Percentiles rank a stretch among this genome's conserved stretches.
Evolutionary conservation across 192 early-diverging fungal genomes (phyloP).

Genomic region (Irineochytrium annulatum): DNA sequence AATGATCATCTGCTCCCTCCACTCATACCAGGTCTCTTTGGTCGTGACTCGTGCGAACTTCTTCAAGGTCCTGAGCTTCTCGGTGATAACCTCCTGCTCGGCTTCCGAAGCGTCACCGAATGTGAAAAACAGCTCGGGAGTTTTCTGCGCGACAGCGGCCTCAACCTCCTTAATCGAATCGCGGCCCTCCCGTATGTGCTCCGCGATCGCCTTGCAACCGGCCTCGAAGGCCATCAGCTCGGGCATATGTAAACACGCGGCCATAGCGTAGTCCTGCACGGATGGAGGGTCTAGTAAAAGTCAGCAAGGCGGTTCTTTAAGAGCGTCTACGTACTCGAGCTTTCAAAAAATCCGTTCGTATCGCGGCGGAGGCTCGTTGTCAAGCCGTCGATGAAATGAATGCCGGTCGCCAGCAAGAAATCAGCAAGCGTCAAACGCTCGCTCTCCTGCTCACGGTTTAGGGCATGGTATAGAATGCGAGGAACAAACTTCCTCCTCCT

Average conservation of each 20-base stretch:
- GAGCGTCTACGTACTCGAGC: neutral
- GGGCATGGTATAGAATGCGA: too few species aligned
- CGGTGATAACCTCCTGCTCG: constrained; percentile 12
- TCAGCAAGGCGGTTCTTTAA: neutral
- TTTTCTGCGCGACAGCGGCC: constrained; percentile 9
- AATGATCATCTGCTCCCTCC: constrained; percentile 24
- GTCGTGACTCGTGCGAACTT: constrained; percentile 23
- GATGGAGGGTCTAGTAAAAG: neutral
- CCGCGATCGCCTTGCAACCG: constrained; percentile 26
- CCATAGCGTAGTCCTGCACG: constrained; percentile 24
- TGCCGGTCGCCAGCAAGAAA: constrained; percentile 31
- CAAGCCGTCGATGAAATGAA: constrained; percentile 31
- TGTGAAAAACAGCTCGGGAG: constrained; percentile 30
- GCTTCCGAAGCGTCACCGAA: constrained; percentile 10
- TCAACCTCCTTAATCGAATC: constrained; percentile 18
- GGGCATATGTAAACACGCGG: constrained; percentile 29
- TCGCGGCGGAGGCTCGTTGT: constrained; percentile 30
- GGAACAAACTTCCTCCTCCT: too few species aligned
- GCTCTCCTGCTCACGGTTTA: too few species aligned
- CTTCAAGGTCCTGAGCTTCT: constrained; percentile 23
- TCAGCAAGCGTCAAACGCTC: too few species aligned
- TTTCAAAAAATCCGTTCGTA: constrained; percentile 26
- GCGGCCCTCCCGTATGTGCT: constrained; percentile 23
- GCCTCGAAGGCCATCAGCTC: constrained; percentile 34
- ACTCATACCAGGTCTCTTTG: constrained; percentile 32